Evolutionary conservation across 2,329 filamentous ascomycete genomes (phyloP).

Genomic region (Ceratocystis lukuohia): DNA sequence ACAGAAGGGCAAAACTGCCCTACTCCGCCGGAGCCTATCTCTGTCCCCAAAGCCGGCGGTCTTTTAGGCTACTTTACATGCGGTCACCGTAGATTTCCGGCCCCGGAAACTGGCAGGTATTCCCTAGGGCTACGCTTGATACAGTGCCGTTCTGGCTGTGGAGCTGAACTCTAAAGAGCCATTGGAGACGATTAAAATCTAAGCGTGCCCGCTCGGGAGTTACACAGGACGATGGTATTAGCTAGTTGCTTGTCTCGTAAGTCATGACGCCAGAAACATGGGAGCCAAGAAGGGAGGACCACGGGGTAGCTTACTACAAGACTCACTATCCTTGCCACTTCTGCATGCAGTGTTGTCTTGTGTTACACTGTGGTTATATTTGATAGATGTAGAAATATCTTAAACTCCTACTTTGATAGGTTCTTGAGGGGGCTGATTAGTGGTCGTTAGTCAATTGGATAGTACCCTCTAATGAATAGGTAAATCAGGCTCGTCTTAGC

Average conservation of each 20-base stretch:
- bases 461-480: too few species aligned
- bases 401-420: too few species aligned
- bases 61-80: neutral
- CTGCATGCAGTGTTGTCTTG: too few species aligned
- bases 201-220: neutral
- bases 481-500: too few species aligned
- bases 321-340: neutral
- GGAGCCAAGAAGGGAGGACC: too few species aligned
- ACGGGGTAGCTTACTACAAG: neutral
- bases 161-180: neutral
- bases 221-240: neutral
- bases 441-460: too few species aligned
- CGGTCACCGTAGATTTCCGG: neutral
- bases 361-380: too few species aligned
- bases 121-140: neutral
- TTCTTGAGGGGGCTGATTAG: too few species aligned
- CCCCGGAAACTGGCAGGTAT: neutral
- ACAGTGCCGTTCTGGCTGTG: neutral
- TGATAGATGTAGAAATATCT: too few species aligned
- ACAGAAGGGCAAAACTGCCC: too few species aligned
- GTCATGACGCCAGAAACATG: neutral
- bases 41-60: neutral
- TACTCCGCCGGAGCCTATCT: neutral
- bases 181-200: neutral
- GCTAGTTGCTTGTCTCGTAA: neutral